A percentile compares a stretch with the other conserved stretches of the same genome.
phyloP scores from a whole-genome alignment of 2,329 filamentous ascomycete genomes.

The Xylariomycetidae sp. region DNA sequence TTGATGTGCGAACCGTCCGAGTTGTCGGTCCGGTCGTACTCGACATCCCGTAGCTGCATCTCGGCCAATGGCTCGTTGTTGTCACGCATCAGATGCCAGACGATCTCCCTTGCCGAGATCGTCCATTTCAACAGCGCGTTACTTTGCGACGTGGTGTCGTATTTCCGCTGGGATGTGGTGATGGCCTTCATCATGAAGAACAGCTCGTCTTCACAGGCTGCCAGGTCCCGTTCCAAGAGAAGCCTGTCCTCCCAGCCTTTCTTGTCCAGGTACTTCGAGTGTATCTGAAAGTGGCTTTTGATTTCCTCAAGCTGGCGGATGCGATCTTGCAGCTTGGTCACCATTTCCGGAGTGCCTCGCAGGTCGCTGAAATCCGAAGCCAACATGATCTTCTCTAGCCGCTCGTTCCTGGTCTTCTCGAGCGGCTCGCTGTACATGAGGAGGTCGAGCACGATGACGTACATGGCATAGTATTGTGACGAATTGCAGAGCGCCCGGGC shows the following conservation, averaged over 20 bases:
- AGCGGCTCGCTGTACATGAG: conserved; percentile 93
- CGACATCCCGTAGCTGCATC: conserved; percentile 82
- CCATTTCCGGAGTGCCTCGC: conserved; percentile 87
- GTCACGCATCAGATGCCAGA: conserved; percentile 92
- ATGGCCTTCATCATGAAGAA: conserved; percentile 99
- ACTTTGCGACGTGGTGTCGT: conserved; percentile 64
- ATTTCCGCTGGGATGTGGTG: conserved; percentile 87
- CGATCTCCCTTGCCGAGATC: conserved; percentile 89
- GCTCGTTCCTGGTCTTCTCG: conserved; percentile 94
- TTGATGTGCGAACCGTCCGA: conserved; percentile 96
- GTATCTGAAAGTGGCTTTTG: conserved; percentile 91
- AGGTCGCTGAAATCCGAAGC: conserved; percentile 98
- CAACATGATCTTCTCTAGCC: conserved; percentile 96
- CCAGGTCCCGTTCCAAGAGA: conserved; percentile 80
- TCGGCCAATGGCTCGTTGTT: conserved; percentile 84
- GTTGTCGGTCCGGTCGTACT: conserved; percentile 94
- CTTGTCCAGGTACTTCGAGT: conserved; percentile 78
- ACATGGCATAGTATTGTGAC: conserved; percentile 93
- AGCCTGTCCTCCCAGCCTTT: conserved; percentile 89
- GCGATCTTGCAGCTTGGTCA: conserved; percentile 82
- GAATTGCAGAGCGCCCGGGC: conserved; percentile 95
- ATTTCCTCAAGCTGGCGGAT: conserved; percentile 94
- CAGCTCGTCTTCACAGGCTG: conserved; percentile 87
- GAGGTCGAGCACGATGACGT: conserved; percentile 94
- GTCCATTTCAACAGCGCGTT: conserved; percentile 85